Conservation (phyloP, 768 basidiomycete genomes). For the Austroboletus festivus region DNA sequence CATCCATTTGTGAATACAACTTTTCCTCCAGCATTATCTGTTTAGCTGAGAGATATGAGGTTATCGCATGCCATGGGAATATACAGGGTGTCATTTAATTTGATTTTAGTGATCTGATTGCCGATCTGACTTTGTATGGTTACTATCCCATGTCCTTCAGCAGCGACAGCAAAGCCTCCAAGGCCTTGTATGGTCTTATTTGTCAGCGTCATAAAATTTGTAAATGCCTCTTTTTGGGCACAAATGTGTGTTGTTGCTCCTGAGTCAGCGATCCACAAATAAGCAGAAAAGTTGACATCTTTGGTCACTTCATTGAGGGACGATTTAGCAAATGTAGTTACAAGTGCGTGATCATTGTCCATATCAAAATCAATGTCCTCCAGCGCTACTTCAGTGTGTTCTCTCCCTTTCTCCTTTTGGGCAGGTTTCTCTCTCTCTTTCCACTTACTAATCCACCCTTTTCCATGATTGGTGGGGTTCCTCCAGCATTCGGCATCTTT, state of each 20-base stretch:
- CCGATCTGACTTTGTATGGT: neutral
- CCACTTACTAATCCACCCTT: no score
- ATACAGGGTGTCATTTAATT: neutral
- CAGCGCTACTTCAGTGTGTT: neutral
- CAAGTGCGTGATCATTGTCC: no score
- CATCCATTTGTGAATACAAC: neutral
- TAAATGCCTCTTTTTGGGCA: no score
- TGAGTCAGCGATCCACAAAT: conserved; percentile 6
- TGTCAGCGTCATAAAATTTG: neutral
- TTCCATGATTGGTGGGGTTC: no score
- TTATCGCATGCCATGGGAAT: conserved; percentile 1
- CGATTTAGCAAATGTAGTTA: no score
- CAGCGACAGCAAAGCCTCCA: neutral
- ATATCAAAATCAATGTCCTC: neutral
- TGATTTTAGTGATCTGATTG: no score
- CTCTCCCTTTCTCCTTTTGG: neutral
- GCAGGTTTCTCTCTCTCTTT: no score
- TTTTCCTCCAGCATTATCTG: neutral
- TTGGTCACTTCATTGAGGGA: neutral
- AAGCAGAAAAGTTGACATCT: neutral
- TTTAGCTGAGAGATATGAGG: neutral
- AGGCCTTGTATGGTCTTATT: neutral
- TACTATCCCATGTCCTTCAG: neutral
- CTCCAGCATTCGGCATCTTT: neutral
- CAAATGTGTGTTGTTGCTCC: conserved; percentile 2